phyloP scores from a whole-genome alignment of 345 rosid species.

The Eutrema yunnanense region DNA sequence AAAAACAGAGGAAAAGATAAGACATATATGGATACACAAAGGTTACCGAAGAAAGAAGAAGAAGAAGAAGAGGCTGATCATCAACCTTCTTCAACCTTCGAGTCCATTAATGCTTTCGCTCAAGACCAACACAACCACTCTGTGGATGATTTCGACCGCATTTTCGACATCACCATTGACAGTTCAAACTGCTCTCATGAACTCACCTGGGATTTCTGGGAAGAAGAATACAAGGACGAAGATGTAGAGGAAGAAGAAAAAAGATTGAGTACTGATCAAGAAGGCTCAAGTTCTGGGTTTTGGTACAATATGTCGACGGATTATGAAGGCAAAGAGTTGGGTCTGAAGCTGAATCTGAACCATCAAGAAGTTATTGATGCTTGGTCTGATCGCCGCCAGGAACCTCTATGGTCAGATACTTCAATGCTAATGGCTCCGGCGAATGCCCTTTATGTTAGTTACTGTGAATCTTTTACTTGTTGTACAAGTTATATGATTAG shows the following conservation, averaged over 20 bases:
- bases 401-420: slow-evolving; percentile 36
- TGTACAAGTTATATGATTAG: slow-evolving; percentile 6
- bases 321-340: slow-evolving; percentile 31
- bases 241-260: slow-evolving; percentile 1
- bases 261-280: slow-evolving; percentile 23
- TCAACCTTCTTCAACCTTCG: slow-evolving; percentile 4
- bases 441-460: slow-evolving; percentile 45
- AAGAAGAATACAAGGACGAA: slow-evolving; percentile 22
- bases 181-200: slow-evolving; percentile 36
- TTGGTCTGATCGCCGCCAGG: slow-evolving; percentile 50
- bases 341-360: slow-evolving; percentile 60
- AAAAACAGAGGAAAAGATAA: slow-evolving; percentile 27
- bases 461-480: slow-evolving; percentile 1
- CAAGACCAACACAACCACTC: neutral
- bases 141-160: slow-evolving; percentile 4
- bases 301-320: slow-evolving; percentile 24
- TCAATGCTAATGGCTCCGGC: slow-evolving; percentile 22
- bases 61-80: slow-evolving; percentile 18
- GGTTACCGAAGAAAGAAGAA: slow-evolving; percentile 30
- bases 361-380: slow-evolving; percentile 70
- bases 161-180: slow-evolving; percentile 13
- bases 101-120: slow-evolving; percentile 6
- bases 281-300: slow-evolving; percentile 26
- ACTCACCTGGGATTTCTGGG: slow-evolving; percentile 21
- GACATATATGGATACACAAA: slow-evolving; percentile 22